Evolutionary conservation across 2,329 filamentous ascomycete genomes (phyloP).

Genomic region (Diaporthe vexans): DNA sequence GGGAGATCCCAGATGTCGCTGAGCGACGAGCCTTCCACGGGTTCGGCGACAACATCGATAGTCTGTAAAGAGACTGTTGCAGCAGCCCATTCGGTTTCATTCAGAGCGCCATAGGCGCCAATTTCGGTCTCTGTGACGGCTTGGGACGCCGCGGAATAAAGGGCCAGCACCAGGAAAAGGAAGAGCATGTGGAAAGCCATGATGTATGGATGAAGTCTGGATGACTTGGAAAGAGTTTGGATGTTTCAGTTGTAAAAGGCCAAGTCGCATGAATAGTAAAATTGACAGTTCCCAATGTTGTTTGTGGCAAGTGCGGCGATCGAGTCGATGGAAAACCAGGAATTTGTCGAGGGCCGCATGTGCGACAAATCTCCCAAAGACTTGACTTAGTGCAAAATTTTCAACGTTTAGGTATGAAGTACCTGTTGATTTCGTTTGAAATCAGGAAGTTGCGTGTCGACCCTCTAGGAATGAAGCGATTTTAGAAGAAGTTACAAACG

Average conservation of each 20-base stretch:
- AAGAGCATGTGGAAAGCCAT: background rate
- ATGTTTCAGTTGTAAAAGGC: too few species aligned
- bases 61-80: accelerated
- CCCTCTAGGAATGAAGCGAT: too few species aligned
- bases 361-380: too few species aligned
- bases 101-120: too few species aligned
- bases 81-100: too few species aligned
- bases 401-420: too few species aligned
- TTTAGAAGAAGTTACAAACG: too few species aligned
- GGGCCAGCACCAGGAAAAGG: background rate
- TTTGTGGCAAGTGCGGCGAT: background rate
- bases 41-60: background rate
- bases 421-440: too few species aligned
- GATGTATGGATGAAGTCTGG: background rate
- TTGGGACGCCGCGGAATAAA: background rate
- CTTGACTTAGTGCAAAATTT: too few species aligned
- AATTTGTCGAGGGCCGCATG: too few species aligned
- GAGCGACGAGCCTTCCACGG: background rate
- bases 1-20: background rate
- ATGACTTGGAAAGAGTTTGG: background rate
- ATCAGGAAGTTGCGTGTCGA: too few species aligned
- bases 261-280: background rate
- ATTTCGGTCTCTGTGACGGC: background rate
- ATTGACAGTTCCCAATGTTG: background rate
- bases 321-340: accelerated